phyloP scores from a whole-genome alignment of 2,329 filamentous ascomycete species.

The Aspergillus latus region DNA sequence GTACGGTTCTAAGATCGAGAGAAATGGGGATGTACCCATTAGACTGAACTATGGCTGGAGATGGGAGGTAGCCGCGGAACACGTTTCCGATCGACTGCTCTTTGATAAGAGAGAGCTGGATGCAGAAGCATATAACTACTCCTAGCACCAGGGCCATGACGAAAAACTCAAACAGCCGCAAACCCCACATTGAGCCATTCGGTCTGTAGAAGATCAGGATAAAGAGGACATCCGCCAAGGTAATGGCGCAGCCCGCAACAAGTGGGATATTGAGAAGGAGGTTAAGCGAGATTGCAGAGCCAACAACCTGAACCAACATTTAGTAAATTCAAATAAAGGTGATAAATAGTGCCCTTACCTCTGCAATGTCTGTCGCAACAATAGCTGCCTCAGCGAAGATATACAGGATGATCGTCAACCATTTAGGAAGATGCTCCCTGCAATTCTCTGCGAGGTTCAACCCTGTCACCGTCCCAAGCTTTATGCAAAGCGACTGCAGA shows the following conservation, averaged over 20 bases:
- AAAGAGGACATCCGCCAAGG: conserved; percentile 56
- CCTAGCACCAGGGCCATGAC: conserved; percentile 56
- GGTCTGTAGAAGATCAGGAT: conserved; percentile 58
- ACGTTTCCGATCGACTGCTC: conserved; percentile 52
- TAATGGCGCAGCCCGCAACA: conserved; percentile 58
- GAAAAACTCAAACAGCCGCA: conserved; percentile 56
- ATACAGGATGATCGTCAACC: conserved; percentile 65
- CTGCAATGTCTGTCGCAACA: conserved; percentile 70
- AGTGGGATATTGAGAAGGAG: conserved; percentile 55
- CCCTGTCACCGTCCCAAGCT: conserved; percentile 68
- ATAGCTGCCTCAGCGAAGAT: conserved; percentile 65
- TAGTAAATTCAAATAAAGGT: not conserved
- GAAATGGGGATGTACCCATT: conserved; percentile 46
- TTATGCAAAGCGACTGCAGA: conserved; percentile 52
- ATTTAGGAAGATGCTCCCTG: conserved; percentile 63
- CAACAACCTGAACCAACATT: conserved; percentile 49
- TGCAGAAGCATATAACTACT: conserved; percentile 58
- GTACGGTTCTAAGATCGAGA: conserved; percentile 1
- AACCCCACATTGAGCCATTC: conserved; percentile 51
- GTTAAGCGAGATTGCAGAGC: conserved; percentile 58
- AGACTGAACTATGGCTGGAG: conserved; percentile 51
- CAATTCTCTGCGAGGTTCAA: conserved; percentile 67
- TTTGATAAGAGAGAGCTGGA: conserved; percentile 56
- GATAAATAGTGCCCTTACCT: conserved; percentile 41
- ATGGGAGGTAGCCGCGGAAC: conserved; percentile 57